These are phyloP conservation scores for Prunus mume DNA, from an alignment of 306 rosid species.

Conservation along the genomic window DNA sequence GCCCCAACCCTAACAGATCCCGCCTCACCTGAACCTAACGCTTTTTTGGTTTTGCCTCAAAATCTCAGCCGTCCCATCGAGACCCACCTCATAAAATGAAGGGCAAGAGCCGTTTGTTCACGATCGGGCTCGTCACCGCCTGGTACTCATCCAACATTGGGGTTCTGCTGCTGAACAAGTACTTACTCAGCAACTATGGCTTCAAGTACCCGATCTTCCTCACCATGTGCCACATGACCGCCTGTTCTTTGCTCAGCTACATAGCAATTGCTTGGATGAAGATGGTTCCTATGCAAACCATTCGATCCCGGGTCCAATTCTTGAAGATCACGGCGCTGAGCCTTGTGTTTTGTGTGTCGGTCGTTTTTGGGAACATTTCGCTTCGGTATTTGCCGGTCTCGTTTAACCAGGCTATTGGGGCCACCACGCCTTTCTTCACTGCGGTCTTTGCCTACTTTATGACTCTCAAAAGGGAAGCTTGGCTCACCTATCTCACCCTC, in stretches of 20 bases:
- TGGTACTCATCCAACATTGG: conserved; percentile 99
- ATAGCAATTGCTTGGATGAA: conserved; percentile 95
- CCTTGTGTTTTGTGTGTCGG: conserved; percentile 82
- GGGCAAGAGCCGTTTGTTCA: conserved; percentile 70
- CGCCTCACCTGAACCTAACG: conserved; percentile 8
- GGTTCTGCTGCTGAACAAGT: conserved; percentile 83
- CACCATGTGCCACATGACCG: conserved; percentile 99
- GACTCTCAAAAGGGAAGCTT: conserved; percentile 90
- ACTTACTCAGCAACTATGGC: conserved; percentile 88
- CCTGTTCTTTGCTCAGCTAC: conserved; percentile 88
- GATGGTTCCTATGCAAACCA: conserved; percentile 91
- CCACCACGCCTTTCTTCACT: conserved; percentile 95
- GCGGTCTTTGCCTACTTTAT: conserved; percentile 90
- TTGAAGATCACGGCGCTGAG: conserved; percentile 86
- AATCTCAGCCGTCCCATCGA: conserved; percentile 46
- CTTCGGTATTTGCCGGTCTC: conserved; percentile 87
- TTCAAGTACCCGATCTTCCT: conserved; percentile 98
- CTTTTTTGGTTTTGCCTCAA: not conserved
- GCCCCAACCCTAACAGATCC: conserved; percentile 52
- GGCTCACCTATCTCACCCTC: conserved; percentile 89
- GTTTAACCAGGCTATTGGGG: conserved; percentile 93
- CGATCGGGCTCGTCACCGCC: conserved; percentile 68
- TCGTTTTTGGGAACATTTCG: conserved; percentile 91
- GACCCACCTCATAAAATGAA: conserved; percentile 50
- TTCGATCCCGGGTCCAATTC: conserved; percentile 86